Evolutionary conservation across 768 basidiomycete genomes (phyloP), one percentile per base, ranked within the genome.

Genomic region (Hygrophoropsis aurantiaca): DNA sequence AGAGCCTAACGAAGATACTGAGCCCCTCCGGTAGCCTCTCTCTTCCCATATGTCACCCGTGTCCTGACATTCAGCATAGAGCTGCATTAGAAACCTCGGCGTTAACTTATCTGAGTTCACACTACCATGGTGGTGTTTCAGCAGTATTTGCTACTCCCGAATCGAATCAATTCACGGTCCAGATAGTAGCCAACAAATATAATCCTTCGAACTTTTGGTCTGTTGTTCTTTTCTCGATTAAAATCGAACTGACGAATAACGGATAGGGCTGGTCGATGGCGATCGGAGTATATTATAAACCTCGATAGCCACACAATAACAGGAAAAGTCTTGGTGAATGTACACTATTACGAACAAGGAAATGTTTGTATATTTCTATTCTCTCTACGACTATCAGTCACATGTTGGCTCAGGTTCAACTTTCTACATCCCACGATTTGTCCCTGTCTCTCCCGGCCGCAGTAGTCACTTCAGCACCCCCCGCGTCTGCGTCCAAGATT

Each of bases 301-400:
- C 64, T 89, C 32, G 77, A 74, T 15, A 72, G 78, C 33, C 78
- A 79, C 44, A 75, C 68, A 49, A 73, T 97, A 5, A 65, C 69
- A n/a, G 94, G 93, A 0, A 80, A 73, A 57, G 80, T 97, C 13
- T 72, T 85, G 7, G 79, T 90, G 36, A 89, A 93, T 57, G 85
- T 97, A 11, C 97, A 99, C 65, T 98, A 98, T 61, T 98, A 94
- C 60, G 97, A 99, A 65, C 92, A 97, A 62, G 95, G 95, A 55
- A 95, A 94, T 62, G 92, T 94, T 46, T 26, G 19, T 34, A 20
- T 40, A 23, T 26, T 45, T 27, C 19, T 3, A 26, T 42, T 20
- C 13, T 13, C 15, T 50, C 10, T 38, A 8, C 4, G 27, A 4
- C 20, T n/a, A 5, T 33, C 11, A 23, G 13, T 0, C 7, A 23